phyloP scores from a whole-genome alignment of 2,329 filamentous ascomycete genomes.

The Fusarium sp. region DNA sequence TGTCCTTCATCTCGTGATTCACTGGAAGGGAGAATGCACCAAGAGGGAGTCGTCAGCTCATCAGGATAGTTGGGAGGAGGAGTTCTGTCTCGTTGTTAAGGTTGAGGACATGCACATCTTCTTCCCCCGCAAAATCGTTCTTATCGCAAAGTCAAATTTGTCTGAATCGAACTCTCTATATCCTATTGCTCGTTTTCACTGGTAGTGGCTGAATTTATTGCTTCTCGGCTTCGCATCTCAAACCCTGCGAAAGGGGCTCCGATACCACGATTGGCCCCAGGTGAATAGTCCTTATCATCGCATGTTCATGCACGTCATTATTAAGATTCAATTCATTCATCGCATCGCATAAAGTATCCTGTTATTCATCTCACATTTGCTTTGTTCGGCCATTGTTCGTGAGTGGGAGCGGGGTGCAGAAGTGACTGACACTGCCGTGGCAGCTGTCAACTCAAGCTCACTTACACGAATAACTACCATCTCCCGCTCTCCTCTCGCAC shows the following conservation, averaged over 20 bases:
- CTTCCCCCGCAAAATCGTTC: background rate
- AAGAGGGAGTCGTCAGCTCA: conserved; percentile 16
- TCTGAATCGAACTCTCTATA: background rate
- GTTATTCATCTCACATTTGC: background rate
- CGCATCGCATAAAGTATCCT: background rate
- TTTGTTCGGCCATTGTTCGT: background rate
- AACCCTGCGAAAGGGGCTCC: background rate
- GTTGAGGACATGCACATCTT: background rate
- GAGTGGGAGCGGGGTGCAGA: background rate
- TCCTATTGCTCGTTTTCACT: background rate
- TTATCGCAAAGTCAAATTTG: background rate
- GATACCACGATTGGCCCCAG: background rate
- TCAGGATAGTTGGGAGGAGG: background rate
- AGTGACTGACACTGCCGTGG: conserved; percentile 12
- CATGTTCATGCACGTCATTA: background rate
- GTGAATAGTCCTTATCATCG: background rate
- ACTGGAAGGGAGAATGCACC: conserved; percentile 1
- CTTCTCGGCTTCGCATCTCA: background rate
- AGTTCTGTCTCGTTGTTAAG: background rate
- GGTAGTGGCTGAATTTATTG: background rate
- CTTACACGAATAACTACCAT: background rate
- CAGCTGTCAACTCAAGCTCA: conserved; percentile 4
- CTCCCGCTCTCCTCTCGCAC: background rate
- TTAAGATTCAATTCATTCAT: background rate
- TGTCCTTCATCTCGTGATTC: conserved; percentile 24